Evolutionary conservation across 2,329 filamentous ascomycete genomes (phyloP), one percentile per base, ranked within the genome.

Genomic region (Colletotrichum musicola): DNA sequence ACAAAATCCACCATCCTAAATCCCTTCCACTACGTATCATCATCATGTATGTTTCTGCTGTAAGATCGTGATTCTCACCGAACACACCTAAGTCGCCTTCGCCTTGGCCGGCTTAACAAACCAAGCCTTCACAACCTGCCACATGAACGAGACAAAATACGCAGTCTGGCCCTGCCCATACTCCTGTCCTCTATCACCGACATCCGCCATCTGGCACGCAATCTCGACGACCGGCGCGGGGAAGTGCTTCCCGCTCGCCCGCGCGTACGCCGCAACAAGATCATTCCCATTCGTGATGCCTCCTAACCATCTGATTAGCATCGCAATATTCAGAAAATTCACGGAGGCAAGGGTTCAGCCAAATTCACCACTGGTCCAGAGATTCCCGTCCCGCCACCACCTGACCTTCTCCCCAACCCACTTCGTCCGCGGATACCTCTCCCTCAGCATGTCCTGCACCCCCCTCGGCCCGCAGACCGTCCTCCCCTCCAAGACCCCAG

Each of bases 221-320:
- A 85, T 72, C 73, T 88, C 85, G 10, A 79, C 84, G 16, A 86
- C 69, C 0, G 81, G 74, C 4, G 69, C 72, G 0, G 84, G 79
- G 72, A 86, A 85, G 62, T 80, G 80, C 62, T 79, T 78, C 50
- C 78, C 79, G 42, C 53, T 63, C 6, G 80, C 76, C 42, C 83
- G 80, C 9, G 81, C 81, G 73, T 88, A 88, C 2, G 85, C 85
- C 18, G 83, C 82, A 51, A 87, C 82, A 61, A 88, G 79, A 65
- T 88, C 86, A 71, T 88, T 87, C 38, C 85, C 85, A 69, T 88
- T 88, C 13, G 86, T 88, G 61, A 88, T 77, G 58, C 84, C 85
- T n/a, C 84, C 84, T 86, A 46, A 13, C 30, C 7, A 4, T 35
- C 30, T 35, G 9, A 35, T 35, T 5, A 35, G 30, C 10, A 35